phyloP scores from a whole-genome alignment of 2,329 filamentous ascomycete species.

The Alternaria angustiovoidea region DNA sequence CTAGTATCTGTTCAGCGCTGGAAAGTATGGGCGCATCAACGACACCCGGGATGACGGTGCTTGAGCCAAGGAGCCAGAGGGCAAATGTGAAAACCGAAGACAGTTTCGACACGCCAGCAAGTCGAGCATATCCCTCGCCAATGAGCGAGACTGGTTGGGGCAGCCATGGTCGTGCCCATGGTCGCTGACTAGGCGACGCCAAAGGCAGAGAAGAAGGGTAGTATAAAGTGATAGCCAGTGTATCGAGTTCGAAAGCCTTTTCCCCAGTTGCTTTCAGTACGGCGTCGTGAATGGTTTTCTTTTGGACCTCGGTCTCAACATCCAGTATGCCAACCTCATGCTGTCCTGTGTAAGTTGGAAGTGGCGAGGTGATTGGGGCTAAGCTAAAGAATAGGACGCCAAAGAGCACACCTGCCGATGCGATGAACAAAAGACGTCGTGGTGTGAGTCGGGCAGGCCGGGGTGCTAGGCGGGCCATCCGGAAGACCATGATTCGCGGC shows the following conservation, averaged over 20 bases:
- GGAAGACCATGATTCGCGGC: conserved; percentile 30
- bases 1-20: conserved; percentile 26
- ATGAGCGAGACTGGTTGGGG: conserved; percentile 54
- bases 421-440: conserved; percentile 36
- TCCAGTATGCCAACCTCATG: conserved; percentile 56
- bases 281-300: conserved; percentile 46
- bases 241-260: conserved; percentile 55
- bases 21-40: conserved; percentile 54
- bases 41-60: conserved; percentile 53
- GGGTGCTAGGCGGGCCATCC: conserved; percentile 15
- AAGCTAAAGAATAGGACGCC: conserved; percentile 51
- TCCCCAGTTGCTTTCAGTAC: conserved; percentile 50
- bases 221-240: conserved; percentile 57
- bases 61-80: conserved; percentile 54
- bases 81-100: conserved; percentile 51
- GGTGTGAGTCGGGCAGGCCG: conserved; percentile 21
- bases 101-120: conserved; percentile 46
- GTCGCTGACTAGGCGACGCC: conserved; percentile 30
- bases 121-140: conserved; percentile 55
- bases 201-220: conserved; percentile 51
- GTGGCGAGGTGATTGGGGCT: conserved; percentile 52
- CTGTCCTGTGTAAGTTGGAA: conserved; percentile 54
- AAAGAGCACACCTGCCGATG: conserved; percentile 41
- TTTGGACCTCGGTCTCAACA: conserved; percentile 52
- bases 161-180: conserved; percentile 54